Conservation (phyloP, 768 basidiomycete genomes). For the Phaeotremella fagi region DNA sequence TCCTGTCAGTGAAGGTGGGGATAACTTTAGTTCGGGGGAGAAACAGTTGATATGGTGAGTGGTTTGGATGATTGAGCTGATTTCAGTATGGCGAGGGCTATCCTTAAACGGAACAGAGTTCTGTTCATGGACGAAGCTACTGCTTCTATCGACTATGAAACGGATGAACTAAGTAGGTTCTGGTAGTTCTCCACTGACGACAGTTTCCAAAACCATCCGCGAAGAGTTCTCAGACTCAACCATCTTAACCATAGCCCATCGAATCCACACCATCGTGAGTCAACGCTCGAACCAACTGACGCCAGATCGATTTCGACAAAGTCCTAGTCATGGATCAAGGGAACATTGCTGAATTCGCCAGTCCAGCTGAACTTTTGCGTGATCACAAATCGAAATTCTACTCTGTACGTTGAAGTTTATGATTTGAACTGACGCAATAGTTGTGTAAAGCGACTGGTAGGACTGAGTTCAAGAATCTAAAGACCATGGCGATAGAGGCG, state of each 20-base stretch:
- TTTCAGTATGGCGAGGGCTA: constrained; percentile 72
- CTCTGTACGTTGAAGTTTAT: constrained; percentile 18
- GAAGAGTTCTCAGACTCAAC: constrained; percentile 67
- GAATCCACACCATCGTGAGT: constrained; percentile 66
- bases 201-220: constrained; percentile 46
- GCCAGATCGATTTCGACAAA: constrained; percentile 67
- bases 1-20: constrained; percentile 62
- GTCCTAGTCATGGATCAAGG: constrained; percentile 63
- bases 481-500: constrained; percentile 35
- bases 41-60: constrained; percentile 66
- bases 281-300: not conserved
- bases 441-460: constrained; percentile 45
- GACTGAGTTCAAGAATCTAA: constrained; percentile 44
- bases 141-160: constrained; percentile 72
- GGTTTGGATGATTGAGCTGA: not conserved
- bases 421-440: constrained; percentile 8
- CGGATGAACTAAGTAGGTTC: constrained; percentile 77
- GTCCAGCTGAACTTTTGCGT: constrained; percentile 40
- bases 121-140: constrained; percentile 76
- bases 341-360: constrained; percentile 66
- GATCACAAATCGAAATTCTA: constrained; percentile 45
- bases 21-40: constrained; percentile 72
- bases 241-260: constrained; percentile 77
- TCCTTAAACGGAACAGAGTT: constrained; percentile 69
- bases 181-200: not conserved